Percentiles rank a stretch among this genome's conserved stretches.
Conservation (phyloP, 225 moss, liverwort and hornwort species). For the Pseudisothecium myosuroides region DNA sequence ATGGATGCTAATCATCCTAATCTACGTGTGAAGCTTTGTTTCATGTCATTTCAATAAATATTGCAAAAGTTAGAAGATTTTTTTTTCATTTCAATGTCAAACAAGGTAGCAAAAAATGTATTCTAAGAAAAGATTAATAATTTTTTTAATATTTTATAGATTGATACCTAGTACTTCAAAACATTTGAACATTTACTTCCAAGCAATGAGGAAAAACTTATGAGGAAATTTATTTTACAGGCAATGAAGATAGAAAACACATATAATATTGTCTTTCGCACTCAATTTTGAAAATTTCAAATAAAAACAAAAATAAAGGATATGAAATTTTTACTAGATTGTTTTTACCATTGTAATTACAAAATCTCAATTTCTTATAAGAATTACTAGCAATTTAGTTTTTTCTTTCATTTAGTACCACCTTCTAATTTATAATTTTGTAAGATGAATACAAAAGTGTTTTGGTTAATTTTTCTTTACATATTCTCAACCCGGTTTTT, state of each 20-base stretch:
- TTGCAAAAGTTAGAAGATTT: not conserved
- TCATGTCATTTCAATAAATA: fast-evolving
- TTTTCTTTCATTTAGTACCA: too few relatives aligned
- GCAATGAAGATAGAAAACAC: too few relatives aligned
- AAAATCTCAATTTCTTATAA: not conserved
- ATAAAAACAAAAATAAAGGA: not conserved
- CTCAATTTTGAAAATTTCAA: not conserved
- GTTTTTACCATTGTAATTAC: not conserved
- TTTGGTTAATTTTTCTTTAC: not conserved
- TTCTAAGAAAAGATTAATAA: not conserved
- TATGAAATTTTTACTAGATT: fast-evolving
- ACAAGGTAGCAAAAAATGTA: fast-evolving
- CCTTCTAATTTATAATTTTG: not conserved
- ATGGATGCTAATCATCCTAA: not conserved
- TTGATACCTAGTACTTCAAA: not conserved
- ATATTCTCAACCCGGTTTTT: fast-evolving
- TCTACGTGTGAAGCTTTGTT: not conserved
- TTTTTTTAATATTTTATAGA: not conserved
- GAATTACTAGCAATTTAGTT: not conserved
- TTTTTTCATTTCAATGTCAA: not conserved
- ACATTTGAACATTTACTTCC: not conserved
- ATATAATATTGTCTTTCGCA: not conserved
- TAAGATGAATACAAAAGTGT: not conserved
- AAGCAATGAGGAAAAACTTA: not conserved
- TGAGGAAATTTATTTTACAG: fast-evolving